Evolutionary conservation across 345 rosid genomes (phyloP).

Genomic region (Dovyalis caffra): DNA sequence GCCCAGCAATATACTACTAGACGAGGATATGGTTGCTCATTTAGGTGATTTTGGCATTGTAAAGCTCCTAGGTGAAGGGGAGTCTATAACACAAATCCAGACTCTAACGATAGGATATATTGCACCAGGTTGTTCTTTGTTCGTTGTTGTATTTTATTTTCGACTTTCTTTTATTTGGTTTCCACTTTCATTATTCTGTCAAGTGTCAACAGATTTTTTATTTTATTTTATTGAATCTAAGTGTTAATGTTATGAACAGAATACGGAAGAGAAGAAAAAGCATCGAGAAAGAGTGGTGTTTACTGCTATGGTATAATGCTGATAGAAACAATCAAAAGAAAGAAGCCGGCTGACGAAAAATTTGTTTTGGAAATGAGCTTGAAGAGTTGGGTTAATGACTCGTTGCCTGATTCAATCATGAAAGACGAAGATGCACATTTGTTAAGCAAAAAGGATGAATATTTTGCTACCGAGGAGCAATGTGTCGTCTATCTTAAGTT

Average conservation of each 20-base stretch:
- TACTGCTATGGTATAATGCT: background rate
- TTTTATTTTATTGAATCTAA: background rate
- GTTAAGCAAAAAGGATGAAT: no score
- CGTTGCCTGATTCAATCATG: background rate
- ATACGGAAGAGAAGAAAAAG: background rate
- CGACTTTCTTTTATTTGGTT: no score
- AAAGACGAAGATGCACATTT: no score
- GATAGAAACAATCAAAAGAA: background rate
- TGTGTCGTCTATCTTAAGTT: no score
- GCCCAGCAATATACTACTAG: constrained; percentile 2
- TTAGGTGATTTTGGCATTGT: background rate
- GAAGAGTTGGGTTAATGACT: background rate
- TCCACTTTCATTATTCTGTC: no score
- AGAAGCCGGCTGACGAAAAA: background rate
- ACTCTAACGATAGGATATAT: background rate
- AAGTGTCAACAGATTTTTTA: background rate
- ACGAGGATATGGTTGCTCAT: background rate
- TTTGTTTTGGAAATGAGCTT: background rate
- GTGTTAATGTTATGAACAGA: background rate
- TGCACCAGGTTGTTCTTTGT: background rate
- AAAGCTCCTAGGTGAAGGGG: background rate
- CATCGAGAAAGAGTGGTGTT: background rate
- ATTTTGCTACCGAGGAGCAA: no score
- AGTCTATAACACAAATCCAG: background rate
- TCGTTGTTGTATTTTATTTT: no score